Conservation (phyloP, 371 early-diverging fungal species). For the Apophysomyces trapeziformis region DNA sequence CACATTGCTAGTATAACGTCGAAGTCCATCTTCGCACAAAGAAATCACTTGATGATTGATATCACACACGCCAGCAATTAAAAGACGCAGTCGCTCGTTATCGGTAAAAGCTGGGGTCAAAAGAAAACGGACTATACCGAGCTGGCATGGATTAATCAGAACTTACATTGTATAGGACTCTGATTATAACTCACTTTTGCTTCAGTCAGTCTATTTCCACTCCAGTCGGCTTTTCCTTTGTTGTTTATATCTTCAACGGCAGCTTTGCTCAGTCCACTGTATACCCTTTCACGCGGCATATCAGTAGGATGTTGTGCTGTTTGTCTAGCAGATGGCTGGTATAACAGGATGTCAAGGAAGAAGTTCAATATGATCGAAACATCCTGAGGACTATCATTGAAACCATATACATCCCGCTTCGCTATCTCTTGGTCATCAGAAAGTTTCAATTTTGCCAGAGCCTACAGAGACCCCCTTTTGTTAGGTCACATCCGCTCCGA, state of each 20-base stretch:
- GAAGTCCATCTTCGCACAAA: constrained; percentile 78
- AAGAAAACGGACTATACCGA: constrained; percentile 46
- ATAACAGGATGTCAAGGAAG: constrained; percentile 72
- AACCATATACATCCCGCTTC: constrained; percentile 57
- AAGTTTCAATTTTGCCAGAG: constrained; percentile 57
- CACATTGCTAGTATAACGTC: constrained; percentile 58
- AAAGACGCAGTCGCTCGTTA: constrained; percentile 60
- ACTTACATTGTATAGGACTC: background rate
- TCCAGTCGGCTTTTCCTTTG: constrained; percentile 70
- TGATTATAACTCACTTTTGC: constrained; percentile 38
- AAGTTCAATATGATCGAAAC: constrained; percentile 56
- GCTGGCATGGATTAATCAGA: constrained; percentile 19
- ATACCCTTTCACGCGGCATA: constrained; percentile 13
- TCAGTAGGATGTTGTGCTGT: constrained; percentile 19
- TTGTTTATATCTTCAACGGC: constrained; percentile 67
- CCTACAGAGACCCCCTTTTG: constrained; percentile 28
- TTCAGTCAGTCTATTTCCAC: constrained; percentile 43
- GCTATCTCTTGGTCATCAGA: constrained; percentile 50
- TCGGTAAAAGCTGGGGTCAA: constrained; percentile 50
- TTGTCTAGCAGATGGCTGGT: constrained; percentile 45
- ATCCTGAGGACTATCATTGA: constrained; percentile 59
- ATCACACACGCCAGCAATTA: constrained; percentile 70
- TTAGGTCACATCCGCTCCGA: no score
- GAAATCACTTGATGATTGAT: constrained; percentile 66
- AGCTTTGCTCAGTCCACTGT: constrained; percentile 50